Base-by-base conservation (phyloP, 202 grass and related monocot species). In the Setaria viridis region DNA sequence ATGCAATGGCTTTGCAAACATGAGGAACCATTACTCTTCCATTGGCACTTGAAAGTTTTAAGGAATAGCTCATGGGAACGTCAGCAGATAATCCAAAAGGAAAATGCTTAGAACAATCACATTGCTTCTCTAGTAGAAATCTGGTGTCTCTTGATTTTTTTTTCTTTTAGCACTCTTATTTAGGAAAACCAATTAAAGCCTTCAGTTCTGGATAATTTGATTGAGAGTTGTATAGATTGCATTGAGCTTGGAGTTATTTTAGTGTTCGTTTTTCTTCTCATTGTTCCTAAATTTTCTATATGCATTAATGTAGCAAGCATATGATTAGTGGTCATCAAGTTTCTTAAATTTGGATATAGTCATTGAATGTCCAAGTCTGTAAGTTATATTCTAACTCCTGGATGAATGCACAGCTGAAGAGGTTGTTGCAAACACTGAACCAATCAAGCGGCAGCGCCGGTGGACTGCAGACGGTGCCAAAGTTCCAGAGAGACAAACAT, bases 401-500 rank as follows among this genome's bases (percentile, higher is more conserved):
- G 17, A 74, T 89, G 64, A 87, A 87, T 76, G 10, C 21, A 46
- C 92, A 97, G 94, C 74, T 77, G 79, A 89, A 90, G 90, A 88
- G 87, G 68, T 43, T 70, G 80, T 85, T 84, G 68, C 80, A 51
- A 87, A 11, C 53, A 82, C 79, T 64, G 97, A 97, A 87, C 89
- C 91, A 67, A 87, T 93, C 58, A 99, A 99, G 74, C 81, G 97
- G 29, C 97, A 97, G 69, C 91, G 94, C 16, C 86, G 94, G 13
- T 99, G 97, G 97, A 90, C 88, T 84, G 74, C 85, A 70, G 97
- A 93, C 12, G 46, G 78, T 80, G 68, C 90, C 48, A 94, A 91
- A 87, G 85, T 94, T 77, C 87, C 89, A 83, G 90, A 93, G 80
- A 85, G 80, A 56, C 85, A 89, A 84, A 4, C 70, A 33, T 82